phyloP scores from a whole-genome alignment of 495 filamentous ascomycete species.

The Thermothielavioides terrestris region DNA sequence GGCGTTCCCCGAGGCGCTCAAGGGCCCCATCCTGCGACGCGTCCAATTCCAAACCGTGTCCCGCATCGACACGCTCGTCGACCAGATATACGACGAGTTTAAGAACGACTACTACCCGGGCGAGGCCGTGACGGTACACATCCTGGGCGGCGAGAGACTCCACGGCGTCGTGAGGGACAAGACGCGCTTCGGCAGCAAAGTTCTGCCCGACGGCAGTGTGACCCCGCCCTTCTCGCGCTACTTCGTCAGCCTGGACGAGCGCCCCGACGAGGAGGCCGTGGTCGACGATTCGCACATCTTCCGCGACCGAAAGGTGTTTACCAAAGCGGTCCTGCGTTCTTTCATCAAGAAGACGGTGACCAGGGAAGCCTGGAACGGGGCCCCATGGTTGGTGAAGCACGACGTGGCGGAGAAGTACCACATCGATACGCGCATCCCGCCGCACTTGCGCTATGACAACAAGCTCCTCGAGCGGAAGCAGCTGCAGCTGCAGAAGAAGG shows the following conservation, averaged over 20 bases:
- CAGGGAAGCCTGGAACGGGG: constrained; percentile 85
- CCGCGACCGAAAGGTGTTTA: constrained; percentile 87
- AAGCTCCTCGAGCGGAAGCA: constrained; percentile 72
- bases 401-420: constrained; percentile 74
- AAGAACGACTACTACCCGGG: constrained; percentile 91
- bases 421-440: constrained; percentile 75
- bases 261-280: constrained; percentile 63
- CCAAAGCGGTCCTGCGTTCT: constrained; percentile 84
- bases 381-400: constrained; percentile 90
- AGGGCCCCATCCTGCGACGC: constrained; percentile 78
- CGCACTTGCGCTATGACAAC: constrained; percentile 69
- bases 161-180: constrained; percentile 81
- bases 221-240: constrained; percentile 67
- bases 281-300: constrained; percentile 75
- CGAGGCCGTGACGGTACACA: constrained; percentile 68
- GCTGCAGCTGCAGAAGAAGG: constrained; percentile 57
- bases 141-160: constrained; percentile 60
- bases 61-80: constrained; percentile 79
- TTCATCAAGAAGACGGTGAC: constrained; percentile 94
- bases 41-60: constrained; percentile 89
- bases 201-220: constrained; percentile 54
- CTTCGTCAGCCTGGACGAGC: constrained; percentile 63
- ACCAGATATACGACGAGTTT: constrained; percentile 65
- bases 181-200: constrained; percentile 57
- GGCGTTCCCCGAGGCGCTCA: constrained; percentile 83